Conservation (phyloP, 2,329 filamentous ascomycete species). For the Sarocladium strictum region DNA sequence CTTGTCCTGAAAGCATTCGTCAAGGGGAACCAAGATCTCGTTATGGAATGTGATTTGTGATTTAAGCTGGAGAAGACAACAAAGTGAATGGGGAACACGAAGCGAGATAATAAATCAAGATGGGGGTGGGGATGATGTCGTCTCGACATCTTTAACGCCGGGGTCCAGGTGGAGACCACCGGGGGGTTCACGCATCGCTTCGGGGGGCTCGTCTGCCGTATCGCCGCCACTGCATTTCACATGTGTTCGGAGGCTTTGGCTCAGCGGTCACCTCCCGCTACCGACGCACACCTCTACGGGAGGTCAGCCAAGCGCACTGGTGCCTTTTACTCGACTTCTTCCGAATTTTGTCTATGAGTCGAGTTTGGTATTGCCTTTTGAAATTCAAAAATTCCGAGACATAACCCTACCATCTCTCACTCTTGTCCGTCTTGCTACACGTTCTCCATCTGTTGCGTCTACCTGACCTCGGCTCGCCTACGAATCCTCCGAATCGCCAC, state of each 20-base stretch:
- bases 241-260: conserved; percentile 6
- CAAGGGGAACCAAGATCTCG: neutral
- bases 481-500: conserved; percentile 3
- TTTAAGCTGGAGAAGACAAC: neutral
- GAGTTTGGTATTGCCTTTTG: no score
- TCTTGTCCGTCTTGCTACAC: no score
- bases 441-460: no score
- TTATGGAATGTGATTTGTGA: no score
- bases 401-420: no score
- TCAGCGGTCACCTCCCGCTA: no score
- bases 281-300: no score
- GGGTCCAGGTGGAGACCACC: conserved; percentile 2
- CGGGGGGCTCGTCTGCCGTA: neutral
- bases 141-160: conserved; percentile 1
- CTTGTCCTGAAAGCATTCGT: neutral
- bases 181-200: neutral
- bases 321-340: no score
- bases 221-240: neutral
- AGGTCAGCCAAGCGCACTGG: no score
- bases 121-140: conserved; percentile 9
- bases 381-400: no score
- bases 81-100: neutral
- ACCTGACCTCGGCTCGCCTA: neutral
- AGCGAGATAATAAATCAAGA: neutral
- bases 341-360: no score